A percentile compares a stretch with the other conserved stretches of the same genome.
Conservation (phyloP, 257 asterid genomes). For the Striga asiatica region DNA sequence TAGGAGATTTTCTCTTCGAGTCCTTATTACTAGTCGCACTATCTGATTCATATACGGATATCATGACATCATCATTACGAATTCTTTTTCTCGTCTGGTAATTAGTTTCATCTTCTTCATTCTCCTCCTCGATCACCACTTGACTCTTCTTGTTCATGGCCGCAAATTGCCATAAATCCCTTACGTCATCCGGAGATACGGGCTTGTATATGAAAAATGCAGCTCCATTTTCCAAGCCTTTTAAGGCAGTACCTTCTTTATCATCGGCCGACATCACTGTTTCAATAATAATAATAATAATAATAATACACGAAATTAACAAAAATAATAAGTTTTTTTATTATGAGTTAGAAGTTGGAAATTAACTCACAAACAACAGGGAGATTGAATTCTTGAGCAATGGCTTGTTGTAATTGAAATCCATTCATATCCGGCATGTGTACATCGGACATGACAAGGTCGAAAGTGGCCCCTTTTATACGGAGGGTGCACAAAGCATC, state of each 20-base stretch:
- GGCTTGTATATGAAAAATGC: conserved; percentile 40
- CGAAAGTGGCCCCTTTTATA: conserved; percentile 22
- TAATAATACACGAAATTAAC: too few species aligned
- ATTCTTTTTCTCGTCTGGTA: not conserved
- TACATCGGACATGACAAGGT: conserved; percentile 40
- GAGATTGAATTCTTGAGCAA: conserved; percentile 34
- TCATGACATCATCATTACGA: not conserved
- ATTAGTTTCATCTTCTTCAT: not conserved
- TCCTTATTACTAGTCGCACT: conserved; percentile 3
- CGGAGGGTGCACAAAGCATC: conserved; percentile 45
- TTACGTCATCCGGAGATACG: conserved; percentile 26
- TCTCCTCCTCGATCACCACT: conserved; percentile 14
- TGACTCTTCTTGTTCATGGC: conserved; percentile 13
- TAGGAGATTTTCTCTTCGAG: conserved; percentile 14
- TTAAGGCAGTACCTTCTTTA: conserved; percentile 10
- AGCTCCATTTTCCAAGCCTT: conserved; percentile 39
- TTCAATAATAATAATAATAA: not conserved
- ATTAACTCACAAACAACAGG: conserved; percentile 45
- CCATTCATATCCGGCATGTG: conserved; percentile 49
- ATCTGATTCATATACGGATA: conserved; percentile 10
- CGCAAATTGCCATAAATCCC: conserved; percentile 43
- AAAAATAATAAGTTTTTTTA: not conserved
- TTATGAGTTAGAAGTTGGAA: not conserved
- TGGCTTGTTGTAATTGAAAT: conserved; percentile 32
- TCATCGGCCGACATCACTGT: conserved; percentile 38